Percentiles rank a stretch among this genome's conserved stretches.
These are phyloP conservation scores for Cronartium quercuum DNA, from an alignment of 1,284 basidiomycete species.

Conservation along the genomic window DNA sequence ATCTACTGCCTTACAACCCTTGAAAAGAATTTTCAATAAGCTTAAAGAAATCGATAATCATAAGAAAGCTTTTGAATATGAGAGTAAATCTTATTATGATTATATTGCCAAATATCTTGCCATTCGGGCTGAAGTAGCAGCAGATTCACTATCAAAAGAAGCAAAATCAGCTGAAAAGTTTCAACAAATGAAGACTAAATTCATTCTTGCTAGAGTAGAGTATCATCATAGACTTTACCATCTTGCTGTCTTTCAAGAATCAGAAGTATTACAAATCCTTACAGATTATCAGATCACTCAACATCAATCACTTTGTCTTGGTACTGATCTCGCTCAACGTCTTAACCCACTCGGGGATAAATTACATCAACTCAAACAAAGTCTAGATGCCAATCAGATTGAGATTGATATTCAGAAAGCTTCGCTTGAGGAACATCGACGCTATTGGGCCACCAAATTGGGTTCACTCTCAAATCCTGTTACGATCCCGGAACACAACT, in stretches of 20 bases:
- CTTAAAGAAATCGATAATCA: conserved; percentile 42
- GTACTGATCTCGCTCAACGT: neutral
- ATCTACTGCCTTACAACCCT: conserved; percentile 35
- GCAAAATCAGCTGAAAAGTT: neutral
- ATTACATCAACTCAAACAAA: neutral
- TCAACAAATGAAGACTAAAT: conserved; percentile 12
- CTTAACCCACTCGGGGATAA: neutral
- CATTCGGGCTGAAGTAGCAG: conserved; percentile 7
- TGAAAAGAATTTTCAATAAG: conserved; percentile 41
- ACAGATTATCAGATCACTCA: conserved; percentile 17
- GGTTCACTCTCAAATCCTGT: neutral
- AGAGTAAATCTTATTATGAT: conserved; percentile 45
- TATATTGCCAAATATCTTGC: conserved; percentile 13
- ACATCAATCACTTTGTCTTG: neutral
- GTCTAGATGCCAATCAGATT: neutral
- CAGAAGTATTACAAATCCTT: conserved; percentile 14
- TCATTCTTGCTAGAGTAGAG: conserved; percentile 12
- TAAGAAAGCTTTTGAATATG: conserved; percentile 43
- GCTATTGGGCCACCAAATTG: neutral
- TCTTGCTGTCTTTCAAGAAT: conserved; percentile 19
- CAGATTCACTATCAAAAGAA: neutral
- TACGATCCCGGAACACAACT: neutral
- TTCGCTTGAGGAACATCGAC: conserved; percentile 10
- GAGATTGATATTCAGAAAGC: conserved; percentile 7
- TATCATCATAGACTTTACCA: conserved; percentile 32